phyloP scores from a whole-genome alignment of 352 stramenopile species.

The Phytophthora cryptogea region DNA sequence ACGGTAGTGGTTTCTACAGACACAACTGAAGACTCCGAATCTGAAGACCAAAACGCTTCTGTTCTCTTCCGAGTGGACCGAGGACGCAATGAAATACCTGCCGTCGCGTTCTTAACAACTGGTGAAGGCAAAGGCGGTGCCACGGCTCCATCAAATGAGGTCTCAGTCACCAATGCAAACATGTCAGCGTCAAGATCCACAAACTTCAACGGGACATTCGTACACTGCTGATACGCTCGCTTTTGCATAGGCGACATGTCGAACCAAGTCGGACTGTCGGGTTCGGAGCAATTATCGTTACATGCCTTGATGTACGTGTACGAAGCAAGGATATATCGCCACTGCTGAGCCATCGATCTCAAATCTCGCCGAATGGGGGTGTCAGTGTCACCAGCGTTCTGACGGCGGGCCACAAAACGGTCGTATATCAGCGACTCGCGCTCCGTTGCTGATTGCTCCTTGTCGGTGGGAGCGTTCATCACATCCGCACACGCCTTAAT shows the following conservation, averaged over 20 bases:
- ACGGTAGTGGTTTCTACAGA: slow-evolving; percentile 4
- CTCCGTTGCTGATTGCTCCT: slow-evolving; percentile 28
- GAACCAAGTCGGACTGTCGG: slow-evolving; percentile 36
- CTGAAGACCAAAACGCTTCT: slow-evolving; percentile 38
- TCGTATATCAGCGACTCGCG: slow-evolving; percentile 44
- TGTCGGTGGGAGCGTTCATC: slow-evolving; percentile 32
- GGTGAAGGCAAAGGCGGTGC: slow-evolving; percentile 17
- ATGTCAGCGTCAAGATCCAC: slow-evolving; percentile 45
- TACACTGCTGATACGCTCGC: slow-evolving; percentile 46
- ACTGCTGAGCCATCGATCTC: slow-evolving; percentile 42
- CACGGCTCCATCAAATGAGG: slow-evolving; percentile 34
- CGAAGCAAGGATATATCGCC: slow-evolving; percentile 43
- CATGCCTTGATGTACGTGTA: slow-evolving; percentile 48
- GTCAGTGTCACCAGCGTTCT: slow-evolving; percentile 29
- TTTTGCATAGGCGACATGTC: slow-evolving; percentile 38
- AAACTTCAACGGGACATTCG: slow-evolving; percentile 44
- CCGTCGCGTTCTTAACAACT: slow-evolving; percentile 10
- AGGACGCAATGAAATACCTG: slow-evolving; percentile 35
- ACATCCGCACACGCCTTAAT: slow-evolving; percentile 47
- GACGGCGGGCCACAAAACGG: slow-evolving; percentile 34
- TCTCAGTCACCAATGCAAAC: slow-evolving; percentile 42
- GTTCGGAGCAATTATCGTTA: slow-evolving; percentile 37
- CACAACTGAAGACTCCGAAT: slow-evolving; percentile 35
- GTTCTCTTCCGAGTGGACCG: slow-evolving; percentile 33
- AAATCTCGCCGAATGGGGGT: slow-evolving; percentile 30